phyloP scores from a whole-genome alignment of 345 rosid genomes.

The Mallotus nudiflorus region DNA sequence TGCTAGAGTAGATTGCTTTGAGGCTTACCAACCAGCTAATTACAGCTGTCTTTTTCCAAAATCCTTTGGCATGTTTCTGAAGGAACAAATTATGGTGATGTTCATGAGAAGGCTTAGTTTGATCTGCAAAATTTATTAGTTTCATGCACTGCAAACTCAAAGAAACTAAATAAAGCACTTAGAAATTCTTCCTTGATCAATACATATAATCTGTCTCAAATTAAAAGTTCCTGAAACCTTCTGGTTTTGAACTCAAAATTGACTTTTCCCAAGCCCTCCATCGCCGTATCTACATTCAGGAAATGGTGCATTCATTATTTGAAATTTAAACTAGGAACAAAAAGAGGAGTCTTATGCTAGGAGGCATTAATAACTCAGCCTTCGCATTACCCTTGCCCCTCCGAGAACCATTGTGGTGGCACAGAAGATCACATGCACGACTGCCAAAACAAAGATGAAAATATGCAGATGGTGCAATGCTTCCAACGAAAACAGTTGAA shows the following conservation, averaged over 20 bases:
- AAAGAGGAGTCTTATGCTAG: not conserved
- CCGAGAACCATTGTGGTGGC: constrained; percentile 76
- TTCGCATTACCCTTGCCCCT: constrained; percentile 57
- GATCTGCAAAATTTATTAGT: constrained; percentile 26
- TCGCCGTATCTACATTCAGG: constrained; percentile 54
- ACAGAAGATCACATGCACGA: constrained; percentile 79
- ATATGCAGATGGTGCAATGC: constrained; percentile 88
- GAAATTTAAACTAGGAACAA: not conserved
- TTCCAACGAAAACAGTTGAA: constrained; percentile 64
- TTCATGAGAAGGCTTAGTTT: constrained; percentile 13
- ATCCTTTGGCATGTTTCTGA: constrained; percentile 45
- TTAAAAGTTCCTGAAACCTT: constrained; percentile 20
- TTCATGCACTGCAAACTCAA: not conserved
- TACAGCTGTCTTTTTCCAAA: constrained; percentile 64
- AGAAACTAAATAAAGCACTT: not conserved
- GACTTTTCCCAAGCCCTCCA: constrained; percentile 80
- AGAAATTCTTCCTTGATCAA: not conserved
- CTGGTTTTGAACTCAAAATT: not conserved
- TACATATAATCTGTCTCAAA: not conserved
- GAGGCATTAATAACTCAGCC: not conserved
- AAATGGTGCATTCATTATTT: not conserved
- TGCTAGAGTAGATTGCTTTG: not conserved
- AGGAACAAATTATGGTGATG: constrained; percentile 35
- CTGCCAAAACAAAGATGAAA: constrained; percentile 81
- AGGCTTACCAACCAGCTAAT: constrained; percentile 71